Evolutionary conservation across 768 basidiomycete genomes (phyloP).

Genomic region (Mycena olivaceomarginata): DNA sequence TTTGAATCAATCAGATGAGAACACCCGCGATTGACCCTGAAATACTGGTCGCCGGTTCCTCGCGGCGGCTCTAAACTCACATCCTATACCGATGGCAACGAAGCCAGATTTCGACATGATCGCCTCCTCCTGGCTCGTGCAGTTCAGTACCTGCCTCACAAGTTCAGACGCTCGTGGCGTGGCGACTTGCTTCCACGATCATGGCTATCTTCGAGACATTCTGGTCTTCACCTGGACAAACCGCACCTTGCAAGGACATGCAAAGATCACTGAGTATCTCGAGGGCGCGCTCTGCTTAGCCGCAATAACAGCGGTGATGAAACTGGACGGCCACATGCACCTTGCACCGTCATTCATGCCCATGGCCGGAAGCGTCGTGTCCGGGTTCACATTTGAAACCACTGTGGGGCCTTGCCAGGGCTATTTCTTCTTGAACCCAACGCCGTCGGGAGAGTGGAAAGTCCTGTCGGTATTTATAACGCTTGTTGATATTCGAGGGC

Average conservation of each 20-base stretch:
- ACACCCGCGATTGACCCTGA: too few relatives aligned
- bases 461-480: constrained; percentile 36
- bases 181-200: constrained; percentile 4
- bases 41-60: too few relatives aligned
- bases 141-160: background rate
- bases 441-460: constrained; percentile 36
- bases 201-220: constrained; percentile 41
- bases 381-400: constrained; percentile 46
- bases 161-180: background rate
- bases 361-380: constrained; percentile 20
- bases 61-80: too few relatives aligned
- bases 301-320: background rate
- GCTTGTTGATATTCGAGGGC: constrained; percentile 43
- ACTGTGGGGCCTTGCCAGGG: constrained; percentile 39
- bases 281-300: background rate
- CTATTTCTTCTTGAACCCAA: constrained; percentile 30
- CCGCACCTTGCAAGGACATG: constrained; percentile 26
- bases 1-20: too few relatives aligned
- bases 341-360: constrained; percentile 27
- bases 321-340: background rate
- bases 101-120: background rate
- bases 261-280: constrained; percentile 41
- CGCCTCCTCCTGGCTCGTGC: constrained; percentile 13
- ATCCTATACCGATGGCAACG: background rate
- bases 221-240: constrained; percentile 43